Evolutionary conservation across 2,329 filamentous ascomycete species (phyloP).

Genomic region (Intubia oerlemansii): DNA sequence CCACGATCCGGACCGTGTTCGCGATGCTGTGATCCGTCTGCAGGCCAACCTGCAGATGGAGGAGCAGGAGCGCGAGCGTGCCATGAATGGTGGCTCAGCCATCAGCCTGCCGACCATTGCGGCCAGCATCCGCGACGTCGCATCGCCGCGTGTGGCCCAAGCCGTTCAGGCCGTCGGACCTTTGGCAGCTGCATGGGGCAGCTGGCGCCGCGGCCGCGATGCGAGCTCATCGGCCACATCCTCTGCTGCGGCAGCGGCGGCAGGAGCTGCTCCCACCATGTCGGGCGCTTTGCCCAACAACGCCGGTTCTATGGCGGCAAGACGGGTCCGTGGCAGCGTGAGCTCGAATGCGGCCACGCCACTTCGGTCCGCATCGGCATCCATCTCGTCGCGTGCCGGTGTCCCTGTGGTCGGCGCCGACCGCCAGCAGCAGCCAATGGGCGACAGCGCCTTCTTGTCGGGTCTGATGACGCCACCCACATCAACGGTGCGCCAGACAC

Average conservation of each 20-base stretch:
- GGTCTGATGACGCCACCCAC: slow-evolving; percentile 81
- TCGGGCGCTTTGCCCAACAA: slow-evolving; percentile 20
- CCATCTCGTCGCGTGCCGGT: slow-evolving; percentile 24
- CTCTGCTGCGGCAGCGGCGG: slow-evolving; percentile 15
- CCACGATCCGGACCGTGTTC: slow-evolving; percentile 60
- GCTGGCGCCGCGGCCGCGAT: too few species aligned
- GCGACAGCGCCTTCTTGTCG: slow-evolving; percentile 39
- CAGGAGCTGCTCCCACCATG: slow-evolving; percentile 26
- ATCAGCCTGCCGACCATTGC: slow-evolving; percentile 44
- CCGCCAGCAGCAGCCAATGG: slow-evolving; percentile 10
- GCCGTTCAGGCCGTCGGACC: slow-evolving; percentile 59
- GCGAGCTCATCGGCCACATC: too few species aligned
- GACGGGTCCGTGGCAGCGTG: too few species aligned
- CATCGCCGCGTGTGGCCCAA: slow-evolving; percentile 66
- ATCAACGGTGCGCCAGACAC: too few species aligned
- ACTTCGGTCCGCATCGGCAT: slow-evolving; percentile 27
- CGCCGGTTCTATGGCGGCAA: too few species aligned
- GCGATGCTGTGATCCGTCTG: slow-evolving; percentile 79
- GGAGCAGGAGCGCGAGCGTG: slow-evolving; percentile 79
- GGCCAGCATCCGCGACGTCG: slow-evolving; percentile 52
- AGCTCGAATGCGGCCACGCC: slow-evolving; percentile 34
- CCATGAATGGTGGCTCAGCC: slow-evolving; percentile 46
- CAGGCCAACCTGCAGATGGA: slow-evolving; percentile 96
- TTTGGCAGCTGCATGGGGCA: slow-evolving; percentile 82
- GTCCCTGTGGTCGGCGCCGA: too few species aligned